Percentiles rank a stretch among this genome's conserved stretches.
phyloP scores from a whole-genome alignment of 345 rosid species.

The Physaria fendleri region DNA sequence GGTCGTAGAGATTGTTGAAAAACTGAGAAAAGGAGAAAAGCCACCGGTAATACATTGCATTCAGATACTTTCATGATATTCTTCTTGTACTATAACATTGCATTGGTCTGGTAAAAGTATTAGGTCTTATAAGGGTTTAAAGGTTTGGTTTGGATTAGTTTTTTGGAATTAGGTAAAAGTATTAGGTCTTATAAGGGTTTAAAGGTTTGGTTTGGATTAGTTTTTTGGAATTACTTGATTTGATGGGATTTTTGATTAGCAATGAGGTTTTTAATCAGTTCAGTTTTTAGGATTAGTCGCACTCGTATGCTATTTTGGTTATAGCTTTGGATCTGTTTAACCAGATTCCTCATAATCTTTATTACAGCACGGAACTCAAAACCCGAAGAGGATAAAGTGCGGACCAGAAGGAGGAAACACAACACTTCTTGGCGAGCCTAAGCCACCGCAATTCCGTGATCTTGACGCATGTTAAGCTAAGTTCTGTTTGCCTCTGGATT shows the following conservation, averaged over 20 bases:
- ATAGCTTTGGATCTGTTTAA: too few relatives aligned
- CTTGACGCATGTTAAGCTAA: slow-evolving; percentile 74
- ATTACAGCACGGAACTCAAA: slow-evolving; percentile 85
- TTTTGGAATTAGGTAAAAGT: too few relatives aligned
- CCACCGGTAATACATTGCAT: slow-evolving; percentile 57
- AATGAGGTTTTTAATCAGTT: background rate
- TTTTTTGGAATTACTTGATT: too few relatives aligned
- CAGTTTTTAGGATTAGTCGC: background rate
- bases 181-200: background rate
- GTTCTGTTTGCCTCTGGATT: background rate
- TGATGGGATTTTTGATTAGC: too few relatives aligned
- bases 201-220: background rate
- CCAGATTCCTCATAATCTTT: background rate
- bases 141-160: background rate
- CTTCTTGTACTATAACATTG: background rate
- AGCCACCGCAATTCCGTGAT: slow-evolving; percentile 84
- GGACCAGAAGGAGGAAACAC: slow-evolving; percentile 98
- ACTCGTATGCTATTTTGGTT: background rate
- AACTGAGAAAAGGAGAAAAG: slow-evolving; percentile 84
- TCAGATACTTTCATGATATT: background rate
- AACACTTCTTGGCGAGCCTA: slow-evolving; percentile 74
- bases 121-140: background rate
- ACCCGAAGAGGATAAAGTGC: slow-evolving; percentile 65
- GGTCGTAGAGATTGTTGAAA: slow-evolving; percentile 87
- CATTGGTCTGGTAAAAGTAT: background rate